Base-by-base conservation (phyloP, 768 basidiomycete genomes). In the Tylopilus rubrobrunneus region DNA sequence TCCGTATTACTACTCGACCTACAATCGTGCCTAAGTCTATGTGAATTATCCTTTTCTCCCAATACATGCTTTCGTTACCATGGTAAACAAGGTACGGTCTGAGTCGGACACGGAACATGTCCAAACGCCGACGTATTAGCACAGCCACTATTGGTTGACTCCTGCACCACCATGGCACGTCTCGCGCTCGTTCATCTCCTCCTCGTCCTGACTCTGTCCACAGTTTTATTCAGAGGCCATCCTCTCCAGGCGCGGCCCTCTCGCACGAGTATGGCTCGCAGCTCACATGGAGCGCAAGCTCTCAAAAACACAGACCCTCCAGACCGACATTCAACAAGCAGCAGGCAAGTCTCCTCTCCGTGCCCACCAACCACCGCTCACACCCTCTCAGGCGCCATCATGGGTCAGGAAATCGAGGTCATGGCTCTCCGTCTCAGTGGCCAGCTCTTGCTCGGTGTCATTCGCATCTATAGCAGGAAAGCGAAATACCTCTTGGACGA, bases 221-320 rank as follows among this genome's bases (percentile, higher is more conserved):
- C 37, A 52, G 51, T 94, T 94, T 71, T 95, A 92, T 68, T 93
- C 92, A 47, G 93, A 97, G 68, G 86, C 92, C 34, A 92, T 98
- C 71, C 80, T 97, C 60, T 92, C 92, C 44, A 87, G 93, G 62
- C 87, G 92, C 52, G 95, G 96, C 42, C 92, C 96, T 4, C 78
- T 99, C 37, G 96, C 93, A 34, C 92, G 87, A 75, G 93, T 99
- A 77, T 99, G 97, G 97, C 87, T 99, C 50, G 95, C 96, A 40
- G 96, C 97, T 2, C 96, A 98, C 78, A 94, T 96, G 86, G 94
- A 98, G 73, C 85, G 92, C 65, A 98, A 98, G 76, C 85, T 99
- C 64, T 93, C 91, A 62, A 99, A 98, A 73, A 85, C 87, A 27
- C 92, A 96, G 70, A 93, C 96, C 1, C 74, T 97, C 2, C 90